phyloP scores from a whole-genome alignment of 148 eudicot genomes.

The Rhododendron vialii region DNA sequence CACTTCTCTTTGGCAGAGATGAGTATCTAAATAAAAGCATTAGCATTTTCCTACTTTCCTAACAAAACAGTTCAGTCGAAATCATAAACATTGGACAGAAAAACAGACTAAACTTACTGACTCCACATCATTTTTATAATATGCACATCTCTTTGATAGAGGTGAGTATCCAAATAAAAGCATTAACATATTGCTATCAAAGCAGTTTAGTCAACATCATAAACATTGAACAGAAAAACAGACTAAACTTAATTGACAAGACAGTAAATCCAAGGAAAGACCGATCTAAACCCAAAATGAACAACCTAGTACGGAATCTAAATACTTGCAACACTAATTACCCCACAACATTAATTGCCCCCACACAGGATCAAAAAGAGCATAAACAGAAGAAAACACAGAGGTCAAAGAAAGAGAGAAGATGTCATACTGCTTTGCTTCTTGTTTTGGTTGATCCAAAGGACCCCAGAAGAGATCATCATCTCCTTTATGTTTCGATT shows the following conservation, averaged over 20 bases:
- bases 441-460: constrained; percentile 70
- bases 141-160: neutral
- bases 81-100: too few relatives aligned
- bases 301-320: neutral
- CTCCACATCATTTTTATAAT: too few relatives aligned
- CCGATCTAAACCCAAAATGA: neutral
- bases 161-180: neutral
- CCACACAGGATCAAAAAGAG: neutral
- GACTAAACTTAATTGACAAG: neutral
- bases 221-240: neutral
- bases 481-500: constrained; percentile 61
- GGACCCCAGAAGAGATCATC: constrained; percentile 99
- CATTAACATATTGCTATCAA: too few relatives aligned
- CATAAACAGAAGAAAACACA: neutral
- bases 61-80: neutral
- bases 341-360: neutral
- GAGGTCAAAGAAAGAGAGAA: constrained; percentile 12
- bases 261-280: neutral
- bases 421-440: constrained; percentile 54
- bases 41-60: neutral
- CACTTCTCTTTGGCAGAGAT: neutral
- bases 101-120: too few relatives aligned
- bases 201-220: neutral
- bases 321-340: neutral
- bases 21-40: neutral